These are phyloP conservation scores for Penicillium angulare DNA, from an alignment of 495 filamentous ascomycete species.

Conservation along the genomic window DNA sequence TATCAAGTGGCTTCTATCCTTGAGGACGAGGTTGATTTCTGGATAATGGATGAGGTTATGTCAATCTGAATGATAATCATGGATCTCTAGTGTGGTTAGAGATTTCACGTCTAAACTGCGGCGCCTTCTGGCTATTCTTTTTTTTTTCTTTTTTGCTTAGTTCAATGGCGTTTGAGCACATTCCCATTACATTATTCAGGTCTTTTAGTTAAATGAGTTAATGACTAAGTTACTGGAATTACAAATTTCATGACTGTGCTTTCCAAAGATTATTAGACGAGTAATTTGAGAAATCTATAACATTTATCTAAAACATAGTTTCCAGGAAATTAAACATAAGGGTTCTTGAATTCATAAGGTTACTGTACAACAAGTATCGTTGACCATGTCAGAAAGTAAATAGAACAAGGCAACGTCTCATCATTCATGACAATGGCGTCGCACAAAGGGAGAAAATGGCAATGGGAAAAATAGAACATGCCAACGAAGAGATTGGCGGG, in stretches of 20 bases:
- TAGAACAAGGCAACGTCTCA: conserved; percentile 2
- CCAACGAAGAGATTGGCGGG: conserved; percentile 19
- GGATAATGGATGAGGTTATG: too few relatives aligned
- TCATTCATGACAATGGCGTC: background rate
- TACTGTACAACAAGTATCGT: conserved; percentile 16
- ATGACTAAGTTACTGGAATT: too few relatives aligned
- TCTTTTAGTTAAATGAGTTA: too few relatives aligned
- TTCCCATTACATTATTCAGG: too few relatives aligned
- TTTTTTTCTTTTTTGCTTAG: background rate
- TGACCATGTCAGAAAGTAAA: conserved; percentile 1
- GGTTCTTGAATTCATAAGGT: conserved; percentile 7
- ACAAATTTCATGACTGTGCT: too few relatives aligned
- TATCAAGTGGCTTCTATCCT: conserved; percentile 22
- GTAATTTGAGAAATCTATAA: too few relatives aligned
- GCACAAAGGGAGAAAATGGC: background rate
- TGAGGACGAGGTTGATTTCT: conserved; percentile 28
- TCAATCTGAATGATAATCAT: background rate
- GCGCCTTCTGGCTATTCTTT: background rate
- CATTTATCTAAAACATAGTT: background rate
- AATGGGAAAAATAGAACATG: conserved; percentile 11
- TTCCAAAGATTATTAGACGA: too few relatives aligned
- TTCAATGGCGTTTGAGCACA: too few relatives aligned
- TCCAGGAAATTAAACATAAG: background rate
- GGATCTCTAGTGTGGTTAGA: background rate
- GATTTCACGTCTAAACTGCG: background rate